These are phyloP conservation scores for Pythium brachiatum DNA, from an alignment of 352 stramenopile species.

Conservation along the genomic window DNA sequence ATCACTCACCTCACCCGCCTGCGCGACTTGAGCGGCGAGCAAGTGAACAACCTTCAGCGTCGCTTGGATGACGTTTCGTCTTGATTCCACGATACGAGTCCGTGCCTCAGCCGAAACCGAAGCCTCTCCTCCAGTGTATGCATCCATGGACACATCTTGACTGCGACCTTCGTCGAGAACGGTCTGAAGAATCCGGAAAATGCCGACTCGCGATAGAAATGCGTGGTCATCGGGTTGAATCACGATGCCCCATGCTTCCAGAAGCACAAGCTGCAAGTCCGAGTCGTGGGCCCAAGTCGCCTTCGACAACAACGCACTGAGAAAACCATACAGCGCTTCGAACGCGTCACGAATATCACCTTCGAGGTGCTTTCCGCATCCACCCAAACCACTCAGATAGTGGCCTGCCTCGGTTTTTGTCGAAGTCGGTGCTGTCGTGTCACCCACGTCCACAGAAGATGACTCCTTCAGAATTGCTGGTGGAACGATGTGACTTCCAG, in stretches of 20 bases:
- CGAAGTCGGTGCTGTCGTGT: neutral
- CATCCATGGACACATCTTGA: constrained; percentile 15
- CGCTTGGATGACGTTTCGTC: constrained; percentile 85
- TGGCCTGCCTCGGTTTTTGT: constrained; percentile 36
- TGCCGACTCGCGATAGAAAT: constrained; percentile 86
- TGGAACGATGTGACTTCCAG: constrained; percentile 19
- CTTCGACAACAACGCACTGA: constrained; percentile 73
- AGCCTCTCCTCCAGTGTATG: neutral
- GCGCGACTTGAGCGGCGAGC: constrained; percentile 84
- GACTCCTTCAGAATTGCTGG: constrained; percentile 17
- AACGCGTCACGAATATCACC: constrained; percentile 78
- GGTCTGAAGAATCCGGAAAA: constrained; percentile 89
- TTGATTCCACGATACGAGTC: constrained; percentile 38
- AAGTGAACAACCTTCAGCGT: constrained; percentile 86
- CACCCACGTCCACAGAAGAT: constrained; percentile 9
- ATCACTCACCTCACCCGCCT: constrained; percentile 66
- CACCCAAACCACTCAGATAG: constrained; percentile 74
- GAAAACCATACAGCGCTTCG: constrained; percentile 79
- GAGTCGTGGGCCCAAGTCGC: constrained; percentile 81
- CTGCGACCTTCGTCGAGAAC: constrained; percentile 79
- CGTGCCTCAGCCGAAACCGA: constrained; percentile 34
- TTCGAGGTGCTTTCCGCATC: constrained; percentile 77
- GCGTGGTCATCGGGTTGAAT: constrained; percentile 87
- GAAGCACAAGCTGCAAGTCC: constrained; percentile 79
- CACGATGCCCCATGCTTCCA: constrained; percentile 86